phyloP scores from a whole-genome alignment of 495 filamentous ascomycete species.

The Podospora comata region DNA sequence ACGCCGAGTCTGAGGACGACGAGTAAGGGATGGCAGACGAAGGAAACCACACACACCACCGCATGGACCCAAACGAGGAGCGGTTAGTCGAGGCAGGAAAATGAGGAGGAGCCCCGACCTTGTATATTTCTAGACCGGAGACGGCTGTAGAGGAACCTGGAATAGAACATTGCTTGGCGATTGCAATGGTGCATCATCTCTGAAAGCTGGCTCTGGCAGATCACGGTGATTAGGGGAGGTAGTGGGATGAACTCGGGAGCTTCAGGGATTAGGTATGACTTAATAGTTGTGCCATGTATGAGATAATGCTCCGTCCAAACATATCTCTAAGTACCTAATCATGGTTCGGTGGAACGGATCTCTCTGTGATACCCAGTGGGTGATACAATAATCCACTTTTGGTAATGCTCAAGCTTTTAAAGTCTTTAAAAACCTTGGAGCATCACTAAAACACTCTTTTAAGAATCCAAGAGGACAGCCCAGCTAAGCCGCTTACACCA shows the following conservation, averaged over 20 bases:
- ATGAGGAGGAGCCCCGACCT: conserved; percentile 12
- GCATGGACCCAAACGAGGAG: not conserved
- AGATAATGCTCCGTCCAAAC: not conserved
- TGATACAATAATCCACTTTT: not conserved
- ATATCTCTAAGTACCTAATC: not conserved
- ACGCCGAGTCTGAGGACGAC: conserved; percentile 52
- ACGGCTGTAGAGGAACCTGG: conserved; percentile 22
- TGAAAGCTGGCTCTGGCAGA: not conserved
- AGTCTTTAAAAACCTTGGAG: not conserved
- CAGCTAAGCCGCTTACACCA: not conserved
- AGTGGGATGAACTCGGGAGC: not conserved
- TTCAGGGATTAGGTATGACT: conserved; percentile 2
- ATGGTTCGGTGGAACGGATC: not conserved
- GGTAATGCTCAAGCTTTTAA: not conserved
- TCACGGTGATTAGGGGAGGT: not conserved
- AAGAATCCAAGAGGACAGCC: not conserved
- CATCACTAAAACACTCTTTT: too few relatives aligned
- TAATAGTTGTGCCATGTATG: conserved; percentile 14
- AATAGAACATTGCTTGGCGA: conserved; percentile 23
- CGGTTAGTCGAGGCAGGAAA: conserved; percentile 1
- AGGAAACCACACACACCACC: conserved; percentile 1
- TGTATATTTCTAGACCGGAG: conserved; percentile 26
- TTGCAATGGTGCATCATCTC: not conserved
- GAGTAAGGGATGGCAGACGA: conserved; percentile 17
- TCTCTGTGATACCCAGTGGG: not conserved